Base-by-base conservation (phyloP, 2,329 filamentous ascomycete genomes). In the Phaeosphaeriaceae sp. region DNA sequence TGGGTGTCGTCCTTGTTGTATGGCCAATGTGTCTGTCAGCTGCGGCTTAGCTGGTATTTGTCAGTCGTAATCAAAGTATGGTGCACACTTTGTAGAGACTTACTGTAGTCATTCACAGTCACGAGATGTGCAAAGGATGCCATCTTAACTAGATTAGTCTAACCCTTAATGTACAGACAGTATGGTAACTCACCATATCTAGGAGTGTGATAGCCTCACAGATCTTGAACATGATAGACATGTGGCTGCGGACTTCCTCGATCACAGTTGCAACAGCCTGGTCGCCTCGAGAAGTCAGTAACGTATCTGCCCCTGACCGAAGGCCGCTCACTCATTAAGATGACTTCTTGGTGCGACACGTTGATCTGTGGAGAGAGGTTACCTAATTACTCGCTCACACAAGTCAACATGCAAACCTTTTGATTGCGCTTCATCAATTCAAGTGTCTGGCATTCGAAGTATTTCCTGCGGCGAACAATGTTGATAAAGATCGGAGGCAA, bases 131-230 rank as follows among this genome's bases (percentile, higher is more conserved):
- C 71, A 57, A 78, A 77, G 7, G 73, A 68, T 22, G 71, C 60
- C 7, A 79, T 67, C 68, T 72, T 22, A 2, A 15, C 17, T 7
- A 13, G 3, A 42, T 63, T 4, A 66, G 57, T 36, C 57, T 47
- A 3, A 15, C 15, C 48, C 58, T 33, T 24, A 33, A 21, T 21
- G 20, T 25, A 11, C 33, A 17, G 48, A 46, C 15, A 45, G 7
- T 15, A 27, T 15, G 48, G 11, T 3, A 3, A 50, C 20, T 13
- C 25, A 96, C 82, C 89, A 97, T 94, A 75, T 99, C 95, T 1
- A 97, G 82, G 69, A 96, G 85, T 1, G 91, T 92, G 62, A 98
- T 87, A 13, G 91, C 89, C 74, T 98, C 93, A 65, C 92, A 95
- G 42, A 96, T 86, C 54, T 89, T 89, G 78, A 97, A 97, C 0